Evolutionary conservation across 768 basidiomycete genomes (phyloP).

Genomic region (Tylopilus sp.): DNA sequence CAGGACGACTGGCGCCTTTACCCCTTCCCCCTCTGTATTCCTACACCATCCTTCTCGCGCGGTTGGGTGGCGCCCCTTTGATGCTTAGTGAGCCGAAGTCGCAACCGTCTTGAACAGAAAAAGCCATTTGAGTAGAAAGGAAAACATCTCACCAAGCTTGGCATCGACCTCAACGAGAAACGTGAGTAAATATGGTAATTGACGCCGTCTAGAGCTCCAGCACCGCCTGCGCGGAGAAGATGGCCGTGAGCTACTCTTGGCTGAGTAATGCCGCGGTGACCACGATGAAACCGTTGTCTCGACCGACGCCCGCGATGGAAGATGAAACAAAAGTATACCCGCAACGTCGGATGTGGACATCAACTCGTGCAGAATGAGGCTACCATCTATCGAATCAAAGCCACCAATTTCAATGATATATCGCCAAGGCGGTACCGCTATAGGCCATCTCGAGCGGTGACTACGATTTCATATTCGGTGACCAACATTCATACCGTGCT

Average conservation of each 20-base stretch:
- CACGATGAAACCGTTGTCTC: neutral
- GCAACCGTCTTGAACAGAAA: too few species aligned
- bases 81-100: too few species aligned
- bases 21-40: too few species aligned
- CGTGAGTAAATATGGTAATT: neutral
- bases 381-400: slow-evolving; percentile 16
- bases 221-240: slow-evolving; percentile 11
- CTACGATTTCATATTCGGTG: slow-evolving; percentile 15
- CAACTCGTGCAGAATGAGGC: slow-evolving; percentile 15
- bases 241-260: slow-evolving; percentile 11
- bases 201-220: slow-evolving; percentile 11
- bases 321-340: neutral
- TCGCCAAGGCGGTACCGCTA: neutral
- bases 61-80: too few species aligned
- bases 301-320: neutral
- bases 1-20: too few species aligned
- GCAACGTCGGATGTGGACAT: slow-evolving; percentile 16
- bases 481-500: slow-evolving; percentile 15
- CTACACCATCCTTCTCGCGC: too few species aligned
- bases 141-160: neutral
- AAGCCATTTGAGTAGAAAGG: too few species aligned
- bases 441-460: slow-evolving; percentile 18
- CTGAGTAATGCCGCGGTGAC: slow-evolving; percentile 2
- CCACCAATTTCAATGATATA: neutral
- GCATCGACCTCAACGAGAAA: slow-evolving; percentile 14